Evolutionary conservation across 106 monocot genomes (phyloP), one percentile per base, ranked within the genome.

Genomic region (Dioscorea alata): DNA sequence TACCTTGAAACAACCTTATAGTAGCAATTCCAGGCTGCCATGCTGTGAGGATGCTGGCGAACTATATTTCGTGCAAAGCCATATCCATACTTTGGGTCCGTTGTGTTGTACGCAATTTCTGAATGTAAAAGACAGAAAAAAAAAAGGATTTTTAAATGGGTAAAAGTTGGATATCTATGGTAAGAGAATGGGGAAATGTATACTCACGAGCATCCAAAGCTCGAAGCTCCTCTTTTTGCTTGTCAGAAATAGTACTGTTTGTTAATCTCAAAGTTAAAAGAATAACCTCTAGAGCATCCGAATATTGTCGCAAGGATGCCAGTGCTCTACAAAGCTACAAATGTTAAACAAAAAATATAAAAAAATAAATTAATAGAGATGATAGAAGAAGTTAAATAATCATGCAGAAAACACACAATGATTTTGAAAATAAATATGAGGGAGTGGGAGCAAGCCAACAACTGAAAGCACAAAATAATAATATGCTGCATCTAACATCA

Each of bases 1-100:
- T 79, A 95, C 91, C 91, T 99, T 75, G 87, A 90, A 64, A 86
- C 73, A 59, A 93, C 89, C 31, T 88, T 90, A 54, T 99, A 93
- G 71, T 88, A 99, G 63, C 81, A 99, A 71, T 99, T 93, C 99
- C 99, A 99, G 1, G 93, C 99, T 56, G 87, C 76, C 32, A 72
- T 82, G 50, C 86, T 90, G 60, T 88, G 69, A 12, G 93, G 93
- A 80, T 90, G 85, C 21, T 80, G 79, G 42, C 75, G 71, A 67
- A 90, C 93, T 71, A 90, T 76, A 66, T 87, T 75, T n/a, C 87
- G 70, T 48, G 85, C 99, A 88, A 83, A 93, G 51, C 90, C 75
- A 69, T 85, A 99, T 19, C 90, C 99, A 83, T 90, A 85, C 74
- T 81, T 88, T 15, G 92, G 89, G 81, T 99, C 93, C 69, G 67